Evolutionary conservation across 495 filamentous ascomycete genomes (phyloP).

Genomic region (Hypoxylon subgilvum): DNA sequence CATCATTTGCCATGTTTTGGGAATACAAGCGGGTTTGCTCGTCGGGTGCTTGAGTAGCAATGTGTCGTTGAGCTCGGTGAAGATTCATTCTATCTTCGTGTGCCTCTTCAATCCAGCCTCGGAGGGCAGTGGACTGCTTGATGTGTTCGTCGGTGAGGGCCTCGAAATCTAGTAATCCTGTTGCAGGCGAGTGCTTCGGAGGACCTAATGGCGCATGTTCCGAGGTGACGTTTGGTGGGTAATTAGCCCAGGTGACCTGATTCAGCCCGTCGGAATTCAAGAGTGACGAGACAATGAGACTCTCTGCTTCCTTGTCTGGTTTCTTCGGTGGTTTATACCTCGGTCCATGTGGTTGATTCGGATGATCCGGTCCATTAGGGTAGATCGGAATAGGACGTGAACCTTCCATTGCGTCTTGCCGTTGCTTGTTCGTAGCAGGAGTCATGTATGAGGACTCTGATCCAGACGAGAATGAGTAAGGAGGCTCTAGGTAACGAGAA

Average conservation of each 20-base stretch:
- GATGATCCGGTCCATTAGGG: no score
- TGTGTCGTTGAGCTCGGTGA: neutral
- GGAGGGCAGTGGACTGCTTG: slow-evolving; percentile 24
- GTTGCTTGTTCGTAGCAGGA: no score
- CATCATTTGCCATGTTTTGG: neutral
- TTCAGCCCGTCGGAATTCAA: neutral
- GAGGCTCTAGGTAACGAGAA: no score
- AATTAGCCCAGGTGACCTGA: slow-evolving; percentile 9
- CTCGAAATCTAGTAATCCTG: slow-evolving; percentile 10
- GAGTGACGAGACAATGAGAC: no score
- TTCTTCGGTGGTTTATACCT: no score
- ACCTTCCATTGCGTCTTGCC: no score
- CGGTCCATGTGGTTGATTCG: no score
- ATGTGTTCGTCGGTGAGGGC: slow-evolving; percentile 11
- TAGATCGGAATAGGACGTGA: no score
- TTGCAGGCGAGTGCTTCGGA: neutral
- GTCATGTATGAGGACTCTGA: no score
- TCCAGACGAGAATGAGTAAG: no score
- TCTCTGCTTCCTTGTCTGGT: no score
- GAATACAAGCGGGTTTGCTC: neutral
- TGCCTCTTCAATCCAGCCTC: slow-evolving; percentile 15
- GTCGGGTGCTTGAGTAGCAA: neutral
- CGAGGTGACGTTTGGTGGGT: slow-evolving; percentile 3
- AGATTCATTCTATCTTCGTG: slow-evolving; percentile 9
- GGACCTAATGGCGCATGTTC: neutral